These are phyloP conservation scores for Pseudoscleropodium purum DNA, from an alignment of 225 moss, liverwort and hornwort species.

Conservation along the genomic window DNA sequence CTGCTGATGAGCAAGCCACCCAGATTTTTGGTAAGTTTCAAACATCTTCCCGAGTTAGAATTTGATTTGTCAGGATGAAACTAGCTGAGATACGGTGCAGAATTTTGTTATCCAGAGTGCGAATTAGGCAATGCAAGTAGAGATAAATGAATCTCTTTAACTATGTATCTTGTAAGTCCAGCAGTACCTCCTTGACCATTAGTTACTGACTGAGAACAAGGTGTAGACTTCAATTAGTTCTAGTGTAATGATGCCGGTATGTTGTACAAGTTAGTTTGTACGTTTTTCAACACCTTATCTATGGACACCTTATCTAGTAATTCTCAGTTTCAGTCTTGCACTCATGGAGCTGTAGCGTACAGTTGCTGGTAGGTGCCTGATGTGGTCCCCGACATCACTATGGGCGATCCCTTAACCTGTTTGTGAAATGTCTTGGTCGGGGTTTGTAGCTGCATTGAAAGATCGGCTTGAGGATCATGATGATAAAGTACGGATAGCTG, in stretches of 20 bases:
- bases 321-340: background rate
- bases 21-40: slow-evolving; percentile 62
- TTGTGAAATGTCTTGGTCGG: background rate
- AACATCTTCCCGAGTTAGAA: background rate
- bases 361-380: background rate
- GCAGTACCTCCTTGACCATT: background rate
- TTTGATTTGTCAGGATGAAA: background rate
- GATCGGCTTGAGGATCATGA: slow-evolving; percentile 80
- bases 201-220: background rate
- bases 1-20: slow-evolving; percentile 48
- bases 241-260: background rate
- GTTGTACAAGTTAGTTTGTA: background rate
- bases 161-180: background rate
- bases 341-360: background rate
- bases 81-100: background rate
- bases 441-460: slow-evolving; percentile 52
- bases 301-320: background rate
- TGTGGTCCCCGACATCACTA: background rate
- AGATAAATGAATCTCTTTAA: background rate
- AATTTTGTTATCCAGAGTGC: background rate
- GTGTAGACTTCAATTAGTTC: background rate
- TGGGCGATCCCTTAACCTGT: background rate
- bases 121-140: background rate
- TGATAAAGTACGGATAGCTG: slow-evolving; percentile 71
- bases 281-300: background rate